Evolutionary conservation across 2,329 filamentous ascomycete species (phyloP).

Genomic region (Colletotrichum coccodes): DNA sequence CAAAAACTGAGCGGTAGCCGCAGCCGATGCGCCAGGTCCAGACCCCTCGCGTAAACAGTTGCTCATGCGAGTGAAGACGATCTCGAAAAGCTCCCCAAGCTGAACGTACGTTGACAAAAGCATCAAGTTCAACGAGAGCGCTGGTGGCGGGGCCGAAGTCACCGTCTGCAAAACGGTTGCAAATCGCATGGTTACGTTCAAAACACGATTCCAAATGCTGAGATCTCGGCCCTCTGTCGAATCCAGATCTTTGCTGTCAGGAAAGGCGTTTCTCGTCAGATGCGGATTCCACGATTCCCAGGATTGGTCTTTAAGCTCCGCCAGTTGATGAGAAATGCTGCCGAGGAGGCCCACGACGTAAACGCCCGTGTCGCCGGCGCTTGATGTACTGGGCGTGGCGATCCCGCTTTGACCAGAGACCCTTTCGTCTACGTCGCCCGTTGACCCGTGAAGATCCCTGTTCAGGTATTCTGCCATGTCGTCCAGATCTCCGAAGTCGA

Average conservation of each 20-base stretch:
- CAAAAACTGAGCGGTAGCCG: not conserved
- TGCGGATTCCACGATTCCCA: not conserved
- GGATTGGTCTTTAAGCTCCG: not conserved
- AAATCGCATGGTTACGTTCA: not conserved
- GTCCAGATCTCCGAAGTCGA: not conserved
- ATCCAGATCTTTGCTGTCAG: not conserved
- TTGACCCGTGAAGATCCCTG: not conserved
- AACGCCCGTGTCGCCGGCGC: not conserved
- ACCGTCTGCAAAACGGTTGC: not conserved
- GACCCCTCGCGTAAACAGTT: not conserved
- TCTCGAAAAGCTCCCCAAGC: not conserved
- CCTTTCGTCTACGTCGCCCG: not conserved
- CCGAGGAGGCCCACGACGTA: not conserved
- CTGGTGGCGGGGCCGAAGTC: not conserved
- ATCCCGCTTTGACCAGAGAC: not conserved
- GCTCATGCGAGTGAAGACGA: not conserved
- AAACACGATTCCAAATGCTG: not conserved
- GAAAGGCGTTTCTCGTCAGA: not conserved
- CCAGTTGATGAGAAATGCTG: not conserved
- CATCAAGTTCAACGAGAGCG: not conserved
- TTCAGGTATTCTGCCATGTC: not conserved
- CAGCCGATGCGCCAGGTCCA: not conserved
- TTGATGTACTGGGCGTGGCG: not conserved
- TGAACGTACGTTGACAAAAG: not conserved
- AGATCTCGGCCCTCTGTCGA: not conserved